Base-by-base conservation (phyloP, 495 filamentous ascomycete species). In the Elasticomyces elasticus region DNA sequence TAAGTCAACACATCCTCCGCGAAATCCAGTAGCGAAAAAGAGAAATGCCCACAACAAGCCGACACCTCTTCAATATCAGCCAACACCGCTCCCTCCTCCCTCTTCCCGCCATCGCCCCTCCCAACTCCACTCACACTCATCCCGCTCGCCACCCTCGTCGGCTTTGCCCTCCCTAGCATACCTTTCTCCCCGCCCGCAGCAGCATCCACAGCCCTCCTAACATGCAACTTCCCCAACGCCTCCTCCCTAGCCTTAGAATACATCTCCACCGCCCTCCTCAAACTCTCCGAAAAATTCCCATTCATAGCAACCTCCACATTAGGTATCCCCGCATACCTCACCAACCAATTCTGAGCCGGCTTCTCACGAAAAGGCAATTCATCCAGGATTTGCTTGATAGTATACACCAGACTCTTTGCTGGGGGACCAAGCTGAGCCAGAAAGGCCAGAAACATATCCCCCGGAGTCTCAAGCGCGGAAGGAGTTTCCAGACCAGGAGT, bases 41-140 rank as follows among this genome's bases (percentile, higher is more conserved):
- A 87, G 65, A 96, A 98, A 64, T 97, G 88, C 2, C 91, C 90
- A 62, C 92, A 98, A 41, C 87, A 91, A 5, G 92, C 92, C 27
- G 89, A 87, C 9, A 97, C 89, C 67, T 98, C 92, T 66, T 98
- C 92, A 46, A 94, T 85, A 64, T 95, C 92, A 5, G 92, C 92
- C 55, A 91, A 85, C n/a, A 87, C 73, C 37, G 83, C 82, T 28
- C 85, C 72, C 1, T 79, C 77, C 27, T 35, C 79, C 22, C 45
- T 19, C 11, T n/a, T 22, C 9, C 19, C 24, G 30, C 30, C 48
- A n/a, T 10, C 33, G n/a, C n/a, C 26, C 30, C 13, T 22, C 19
- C 24, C n/a, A 5, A 6, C 20, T 23, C 33, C 3, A 42, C 3
- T 20, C 15, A 4, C 33, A n/a, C 42, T 27, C 2, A 5, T 12